Base-by-base conservation (phyloP, 495 filamentous ascomycete species). In the Penicillium crystallinum region DNA sequence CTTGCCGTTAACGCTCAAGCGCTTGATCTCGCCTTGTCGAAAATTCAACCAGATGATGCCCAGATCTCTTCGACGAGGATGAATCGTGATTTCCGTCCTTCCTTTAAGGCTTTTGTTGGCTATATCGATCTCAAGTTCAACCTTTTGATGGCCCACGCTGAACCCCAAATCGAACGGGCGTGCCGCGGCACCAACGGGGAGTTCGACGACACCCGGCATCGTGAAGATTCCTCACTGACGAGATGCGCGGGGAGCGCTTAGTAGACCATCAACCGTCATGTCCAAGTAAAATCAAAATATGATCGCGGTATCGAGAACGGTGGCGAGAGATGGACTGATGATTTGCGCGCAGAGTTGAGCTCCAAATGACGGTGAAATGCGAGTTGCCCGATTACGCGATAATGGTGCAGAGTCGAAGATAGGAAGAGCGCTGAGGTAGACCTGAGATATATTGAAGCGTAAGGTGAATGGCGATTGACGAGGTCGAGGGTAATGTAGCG, bases 51-150 rank as follows among this genome's bases (percentile, higher is more conserved):
- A 77, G 23, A 98, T 81, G n/a, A 74, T 77, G 35, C 77, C 76
- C 23, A 96, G 72, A 8, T 88, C 79, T 40, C 81, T 79, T 35
- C 73, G 68, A 27, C 83, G 79, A 11, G 88, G 86, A 53, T 87
- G 80, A 37, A 97, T 80, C 1, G 84, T 82, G 53, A 98, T 87
- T 45, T 88, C 87, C 9, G 87, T 88, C 56, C 81, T 86, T 29
- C 93, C 93, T 58, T 78, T 86, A 59, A 97, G 65, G 62, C 77
- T 83, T 62, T 84, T 85, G 21, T 77, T 80, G 41, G 76, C 74
- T 58, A 98, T 90, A 68, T 97, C 83, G 55, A 98, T 77, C 52
- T 97, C 91, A 46, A 97, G 75, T 54, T 91, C 84, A 46, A 98
- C 83, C 63, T 84, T 86, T 68, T 97, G 93, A 58, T 87, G 82